Conservation (phyloP, 306 rosid genomes). For the Vigna hirtella region DNA sequence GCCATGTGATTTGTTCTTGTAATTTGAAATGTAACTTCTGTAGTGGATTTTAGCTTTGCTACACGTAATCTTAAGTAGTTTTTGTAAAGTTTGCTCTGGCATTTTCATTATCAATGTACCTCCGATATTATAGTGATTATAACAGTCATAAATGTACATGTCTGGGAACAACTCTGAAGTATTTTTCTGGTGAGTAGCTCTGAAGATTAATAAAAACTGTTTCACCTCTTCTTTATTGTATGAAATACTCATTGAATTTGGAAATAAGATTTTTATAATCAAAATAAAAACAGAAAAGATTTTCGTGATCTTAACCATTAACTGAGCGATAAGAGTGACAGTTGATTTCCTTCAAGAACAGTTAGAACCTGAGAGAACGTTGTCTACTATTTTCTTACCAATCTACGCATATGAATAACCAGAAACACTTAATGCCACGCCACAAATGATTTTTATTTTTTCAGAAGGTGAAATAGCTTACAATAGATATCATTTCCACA, state of each 20-base stretch:
- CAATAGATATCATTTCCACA: slow-evolving; percentile 16
- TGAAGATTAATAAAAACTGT: neutral
- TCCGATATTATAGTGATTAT: neutral
- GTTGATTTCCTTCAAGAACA: neutral
- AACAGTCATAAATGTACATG: neutral
- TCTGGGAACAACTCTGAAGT: neutral
- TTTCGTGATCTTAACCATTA: neutral
- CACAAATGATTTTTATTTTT: neutral
- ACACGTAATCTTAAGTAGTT: neutral
- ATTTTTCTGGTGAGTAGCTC: neutral
- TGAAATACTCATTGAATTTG: neutral
- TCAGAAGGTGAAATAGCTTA: neutral
- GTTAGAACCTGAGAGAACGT: neutral
- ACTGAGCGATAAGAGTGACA: neutral
- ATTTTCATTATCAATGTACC: neutral
- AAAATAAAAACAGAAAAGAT: neutral
- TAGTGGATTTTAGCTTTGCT: slow-evolving; percentile 10
- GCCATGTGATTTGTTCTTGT: slow-evolving; percentile 7
- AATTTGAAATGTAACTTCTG: slow-evolving; percentile 34
- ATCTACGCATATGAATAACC: neutral
- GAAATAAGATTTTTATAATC: neutral
- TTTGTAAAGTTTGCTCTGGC: neutral
- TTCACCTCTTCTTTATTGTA: neutral
- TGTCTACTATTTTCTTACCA: neutral
- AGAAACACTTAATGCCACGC: neutral